phyloP scores from a whole-genome alignment of 1,139 yeast species.

The Williopsis jadinii region DNA sequence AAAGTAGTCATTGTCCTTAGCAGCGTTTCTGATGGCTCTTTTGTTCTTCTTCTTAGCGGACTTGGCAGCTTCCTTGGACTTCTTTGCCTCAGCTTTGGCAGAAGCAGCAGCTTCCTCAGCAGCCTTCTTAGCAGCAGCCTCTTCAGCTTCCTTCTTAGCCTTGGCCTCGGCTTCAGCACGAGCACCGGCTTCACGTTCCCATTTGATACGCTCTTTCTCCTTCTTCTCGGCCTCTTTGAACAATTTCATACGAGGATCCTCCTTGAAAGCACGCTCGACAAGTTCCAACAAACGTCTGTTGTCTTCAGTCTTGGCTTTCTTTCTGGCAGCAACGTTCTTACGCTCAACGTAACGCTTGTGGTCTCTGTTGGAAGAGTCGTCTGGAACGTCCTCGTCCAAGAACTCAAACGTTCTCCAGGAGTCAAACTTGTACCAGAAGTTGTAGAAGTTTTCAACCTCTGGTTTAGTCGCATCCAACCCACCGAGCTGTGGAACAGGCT shows the following conservation, averaged over 20 bases:
- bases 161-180: slow-evolving; percentile 92
- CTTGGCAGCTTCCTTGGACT: slow-evolving; percentile 96
- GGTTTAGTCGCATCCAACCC: slow-evolving; percentile 58
- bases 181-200: slow-evolving; percentile 98
- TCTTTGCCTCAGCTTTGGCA: slow-evolving; percentile 67
- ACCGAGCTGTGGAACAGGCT: slow-evolving; percentile 85
- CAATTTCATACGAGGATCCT: slow-evolving; percentile 90
- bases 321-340: slow-evolving; percentile 94
- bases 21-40: slow-evolving; percentile 80
- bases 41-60: slow-evolving; percentile 96
- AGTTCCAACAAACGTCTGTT: slow-evolving; percentile 82
- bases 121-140: slow-evolving; percentile 70
- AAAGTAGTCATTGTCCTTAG: slow-evolving; percentile 80
- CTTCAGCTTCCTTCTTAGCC: slow-evolving; percentile 83
- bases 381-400: slow-evolving; percentile 98
- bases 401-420: slow-evolving; percentile 99
- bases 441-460: slow-evolving; percentile 85
- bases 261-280: slow-evolving; percentile 80
- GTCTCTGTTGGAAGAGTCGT: slow-evolving; percentile 98
- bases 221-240: slow-evolving; percentile 94
- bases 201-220: slow-evolving; percentile 90
- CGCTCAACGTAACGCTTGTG: slow-evolving; percentile 98
- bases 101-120: slow-evolving; percentile 57
- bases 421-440: slow-evolving; percentile 91
- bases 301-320: slow-evolving; percentile 97